Base-by-base conservation (phyloP, 192 early-diverging fungal genomes). In the Lunasporangiospora selenospora region DNA sequence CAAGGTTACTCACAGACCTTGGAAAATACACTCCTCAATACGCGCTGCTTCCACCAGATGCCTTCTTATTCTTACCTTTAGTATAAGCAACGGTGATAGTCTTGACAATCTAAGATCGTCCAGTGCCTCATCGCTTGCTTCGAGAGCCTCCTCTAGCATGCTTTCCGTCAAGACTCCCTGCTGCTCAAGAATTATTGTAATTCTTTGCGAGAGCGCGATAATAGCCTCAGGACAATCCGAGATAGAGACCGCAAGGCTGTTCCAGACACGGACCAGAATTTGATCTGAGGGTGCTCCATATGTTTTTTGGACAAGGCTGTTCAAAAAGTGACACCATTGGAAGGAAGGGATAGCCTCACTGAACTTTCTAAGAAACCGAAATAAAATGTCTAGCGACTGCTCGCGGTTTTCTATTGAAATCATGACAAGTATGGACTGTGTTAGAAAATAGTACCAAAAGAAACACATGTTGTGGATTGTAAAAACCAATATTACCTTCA, bases 71-170 rank as follows among this genome's bases (percentile, higher is more conserved):
- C 40, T 53, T 48, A 60, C 65, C 50, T 67, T 67, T 15, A 67
- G 50, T 1, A 67, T 33, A 10, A 32, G 15, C 8, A 67, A 26
- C 23, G 65, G 57, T 3, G 41, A 42, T 3, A 67, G 32, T 5
- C 65, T 39, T 2, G 36, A 47, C 9, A 59, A 21, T 11, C 57
- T 45, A n/a, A 67, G 56, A 27, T 67, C 56, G 21, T 67, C 65
- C 16, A 67, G n/a, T 13, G 48, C 32, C 40, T 67, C 65, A 40
- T 67, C 65, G 33, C 56, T 53, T 4, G 53, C 46, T 30, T 59
- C 65, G 32, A 67, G 9, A 13, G 65, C 57, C 1, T 23, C 43
- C 2, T 67, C 50, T 19, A 67, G 33, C 26, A 46, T 42, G 2
- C 52, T 41, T n/a, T 67, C 65, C 7, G 56, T 46, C 6, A 60